Conservation (phyloP, 352 stramenopile species). For the Globisporangium nunn region DNA sequence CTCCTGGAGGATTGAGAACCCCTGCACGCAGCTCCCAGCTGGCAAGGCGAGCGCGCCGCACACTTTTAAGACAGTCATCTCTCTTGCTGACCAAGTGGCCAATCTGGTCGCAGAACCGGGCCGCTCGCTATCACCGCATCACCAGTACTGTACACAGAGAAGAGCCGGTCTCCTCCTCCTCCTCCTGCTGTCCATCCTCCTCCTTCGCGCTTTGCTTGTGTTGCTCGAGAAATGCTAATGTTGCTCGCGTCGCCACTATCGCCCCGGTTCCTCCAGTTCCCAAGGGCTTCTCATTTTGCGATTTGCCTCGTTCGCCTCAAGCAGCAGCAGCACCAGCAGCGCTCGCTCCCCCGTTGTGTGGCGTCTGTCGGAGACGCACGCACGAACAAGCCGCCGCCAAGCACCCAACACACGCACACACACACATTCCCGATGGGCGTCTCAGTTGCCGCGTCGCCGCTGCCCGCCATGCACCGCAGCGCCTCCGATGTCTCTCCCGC, state of each 20-base stretch:
- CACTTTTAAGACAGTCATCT: not conserved
- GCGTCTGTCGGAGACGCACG: slow-evolving; percentile 1
- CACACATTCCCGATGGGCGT: slow-evolving; percentile 2
- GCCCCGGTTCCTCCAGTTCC: no score
- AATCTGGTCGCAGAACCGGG: not conserved
- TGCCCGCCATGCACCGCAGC: slow-evolving; percentile 4
- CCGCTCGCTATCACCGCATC: not conserved
- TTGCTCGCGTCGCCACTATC: no score
- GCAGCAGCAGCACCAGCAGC: not conserved
- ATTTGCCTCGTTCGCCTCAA: slow-evolving; percentile 2
- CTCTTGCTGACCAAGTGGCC: not conserved
- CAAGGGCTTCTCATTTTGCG: not conserved
- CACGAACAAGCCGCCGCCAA: not conserved
- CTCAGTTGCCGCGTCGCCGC: slow-evolving; percentile 4
- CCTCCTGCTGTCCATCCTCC: not conserved
- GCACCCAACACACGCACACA: not conserved
- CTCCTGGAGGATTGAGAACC: no score
- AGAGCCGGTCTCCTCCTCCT: not conserved
- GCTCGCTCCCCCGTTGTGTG: not conserved
- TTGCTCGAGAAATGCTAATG: no score
- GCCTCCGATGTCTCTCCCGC: not conserved
- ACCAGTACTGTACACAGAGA: slow-evolving; percentile 8
- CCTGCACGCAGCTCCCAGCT: no score
- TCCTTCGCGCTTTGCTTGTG: not conserved
- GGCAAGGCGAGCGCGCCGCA: no score